Percentiles rank a stretch among this genome's conserved stretches.
phyloP scores from a whole-genome alignment of 2,329 filamentous ascomycete species.

The Paraphoma chrysanthemicola region DNA sequence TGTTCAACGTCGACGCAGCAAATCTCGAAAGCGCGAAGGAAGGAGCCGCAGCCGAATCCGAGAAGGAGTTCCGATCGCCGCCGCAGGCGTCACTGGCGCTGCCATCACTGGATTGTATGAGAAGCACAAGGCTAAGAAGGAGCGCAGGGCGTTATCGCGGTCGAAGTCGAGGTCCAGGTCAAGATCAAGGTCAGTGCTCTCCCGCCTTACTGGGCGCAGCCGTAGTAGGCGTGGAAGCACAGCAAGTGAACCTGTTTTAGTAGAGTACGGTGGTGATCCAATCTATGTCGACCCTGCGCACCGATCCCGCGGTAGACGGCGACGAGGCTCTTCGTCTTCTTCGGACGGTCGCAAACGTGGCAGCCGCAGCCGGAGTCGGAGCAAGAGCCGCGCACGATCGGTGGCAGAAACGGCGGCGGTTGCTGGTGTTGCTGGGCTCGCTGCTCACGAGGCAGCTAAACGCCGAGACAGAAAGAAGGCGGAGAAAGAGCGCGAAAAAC shows the following conservation, averaged over 20 bases:
- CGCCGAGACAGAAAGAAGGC: slow-evolving; percentile 63
- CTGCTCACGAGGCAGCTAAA: slow-evolving; percentile 65
- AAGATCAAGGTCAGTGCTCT: slow-evolving; percentile 55
- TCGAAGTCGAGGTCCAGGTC: slow-evolving; percentile 43
- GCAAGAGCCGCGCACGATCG: slow-evolving; percentile 57
- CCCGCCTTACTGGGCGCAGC: slow-evolving; percentile 45
- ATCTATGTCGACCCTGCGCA: slow-evolving; percentile 62
- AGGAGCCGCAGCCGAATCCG: slow-evolving; percentile 63
- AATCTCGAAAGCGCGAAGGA: slow-evolving; percentile 61
- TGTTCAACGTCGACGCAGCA: slow-evolving; percentile 64
- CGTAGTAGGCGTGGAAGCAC: slow-evolving; percentile 50
- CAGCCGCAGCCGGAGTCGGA: slow-evolving; percentile 51
- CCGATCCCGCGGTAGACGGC: slow-evolving; percentile 42
- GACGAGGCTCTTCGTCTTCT: slow-evolving; percentile 54
- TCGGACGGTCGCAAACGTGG: slow-evolving; percentile 45
- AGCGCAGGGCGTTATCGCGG: slow-evolving; percentile 56
- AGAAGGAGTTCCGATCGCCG: slow-evolving; percentile 65
- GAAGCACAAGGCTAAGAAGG: slow-evolving; percentile 67
- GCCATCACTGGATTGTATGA: slow-evolving; percentile 69
- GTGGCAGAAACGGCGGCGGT: slow-evolving; percentile 64
- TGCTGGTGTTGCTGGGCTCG: slow-evolving; percentile 64
- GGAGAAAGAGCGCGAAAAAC: slow-evolving; percentile 58
- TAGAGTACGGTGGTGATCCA: slow-evolving; percentile 70
- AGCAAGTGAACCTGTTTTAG: slow-evolving; percentile 60
- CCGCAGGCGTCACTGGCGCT: slow-evolving; percentile 66